These are phyloP conservation scores for Talaromyces sp. DNA, from an alignment of 2,329 filamentous ascomycete species.

Conservation along the genomic window DNA sequence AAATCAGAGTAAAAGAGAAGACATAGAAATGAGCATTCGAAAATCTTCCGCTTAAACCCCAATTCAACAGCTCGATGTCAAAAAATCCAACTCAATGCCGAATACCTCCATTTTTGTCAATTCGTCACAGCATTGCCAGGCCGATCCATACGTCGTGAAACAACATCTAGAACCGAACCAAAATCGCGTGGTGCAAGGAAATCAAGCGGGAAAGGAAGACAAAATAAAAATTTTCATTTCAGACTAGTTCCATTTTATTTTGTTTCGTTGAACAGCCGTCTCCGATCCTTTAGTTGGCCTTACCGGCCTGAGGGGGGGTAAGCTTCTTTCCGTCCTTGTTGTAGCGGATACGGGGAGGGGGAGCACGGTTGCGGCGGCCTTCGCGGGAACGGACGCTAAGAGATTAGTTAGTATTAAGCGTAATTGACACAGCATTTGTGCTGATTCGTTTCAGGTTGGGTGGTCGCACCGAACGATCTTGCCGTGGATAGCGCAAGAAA, in stretches of 20 bases:
- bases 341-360: constrained; percentile 95
- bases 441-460: neutral
- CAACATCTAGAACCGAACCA: neutral
- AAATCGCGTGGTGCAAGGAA: constrained; percentile 25
- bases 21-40: neutral
- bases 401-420: constrained; percentile 11
- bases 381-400: constrained; percentile 91
- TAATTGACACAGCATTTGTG: neutral
- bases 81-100: constrained; percentile 1
- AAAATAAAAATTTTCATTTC: constrained; percentile 42
- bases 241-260: constrained; percentile 41
- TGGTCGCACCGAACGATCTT: constrained; percentile 98
- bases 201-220: constrained; percentile 33
- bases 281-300: constrained; percentile 53
- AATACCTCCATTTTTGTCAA: constrained; percentile 3
- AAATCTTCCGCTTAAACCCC: neutral
- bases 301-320: constrained; percentile 77
- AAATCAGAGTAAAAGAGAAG: neutral
- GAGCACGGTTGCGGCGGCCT: constrained; percentile 98
- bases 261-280: constrained; percentile 31
- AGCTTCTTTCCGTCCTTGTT: constrained; percentile 99
- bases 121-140: constrained; percentile 7
- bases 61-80: neutral
- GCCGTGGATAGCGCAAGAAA: constrained; percentile 99
- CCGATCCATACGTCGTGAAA: neutral